Evolutionary conservation across 371 early-diverging fungal species (phyloP), one percentile per base, ranked within the genome.

Genomic region (Mucor circinelloides): DNA sequence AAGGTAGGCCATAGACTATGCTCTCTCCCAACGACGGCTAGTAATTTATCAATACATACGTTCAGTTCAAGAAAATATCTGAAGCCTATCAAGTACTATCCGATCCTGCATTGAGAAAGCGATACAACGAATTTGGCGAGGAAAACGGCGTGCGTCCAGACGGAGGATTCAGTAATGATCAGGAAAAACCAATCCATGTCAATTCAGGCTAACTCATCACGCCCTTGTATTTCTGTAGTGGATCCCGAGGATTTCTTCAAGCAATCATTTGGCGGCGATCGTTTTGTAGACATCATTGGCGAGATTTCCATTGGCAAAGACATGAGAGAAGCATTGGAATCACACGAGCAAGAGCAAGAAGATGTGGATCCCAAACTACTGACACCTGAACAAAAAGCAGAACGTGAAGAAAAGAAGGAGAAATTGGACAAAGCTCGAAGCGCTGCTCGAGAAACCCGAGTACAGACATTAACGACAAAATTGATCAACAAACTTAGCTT

Each of bases 301-400:
- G 97, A 97, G 72, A 95, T 98, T 36, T 93, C 93, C n/a, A 94
- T 98, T 62, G 95, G 95, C 27, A 81, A 87, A 54, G 96, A 96
- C 67, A 93, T 98, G 82, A 86, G 88, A 56, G 92, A 94, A 44
- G 94, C 93, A 31, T 76, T 94, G 66, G 87, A 83, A 61, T 85
- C 80, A 10, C 88, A 86, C 13, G 85, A 85, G 31, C 83, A 80
- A 31, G 76, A 74, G 17, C 74, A 80, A 9, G 30, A 64, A 15
- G 58, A 36, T 1, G 2, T 54, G 6, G 61, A 60, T n/a, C 31
- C 54, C 6, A 67, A 67, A 23, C 10, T 23, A 23, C 32, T 85
- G 63, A 68, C 87, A 42, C 80, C 80, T 6, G 87, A 87, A 52
- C 87, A 91, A 65, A 91, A 90, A 68, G 85, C 82, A 4, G 86